These are phyloP conservation scores for Paralagenidium karlingii DNA, from an alignment of 352 stramenopile species.

Conservation along the genomic window DNA sequence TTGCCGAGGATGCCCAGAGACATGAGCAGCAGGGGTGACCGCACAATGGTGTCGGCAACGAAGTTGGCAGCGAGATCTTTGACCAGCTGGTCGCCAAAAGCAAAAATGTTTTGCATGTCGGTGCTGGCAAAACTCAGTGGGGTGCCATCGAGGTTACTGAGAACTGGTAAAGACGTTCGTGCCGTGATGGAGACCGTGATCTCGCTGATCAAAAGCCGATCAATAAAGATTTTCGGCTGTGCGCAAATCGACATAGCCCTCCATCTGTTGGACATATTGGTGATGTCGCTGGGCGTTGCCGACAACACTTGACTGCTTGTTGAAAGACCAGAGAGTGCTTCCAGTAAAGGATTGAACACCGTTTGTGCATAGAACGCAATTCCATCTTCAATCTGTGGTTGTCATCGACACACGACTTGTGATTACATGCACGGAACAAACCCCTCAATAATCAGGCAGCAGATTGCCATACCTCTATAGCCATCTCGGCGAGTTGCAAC, in stretches of 20 bases:
- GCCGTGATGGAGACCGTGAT: constrained; percentile 60
- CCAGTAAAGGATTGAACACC: constrained; percentile 6
- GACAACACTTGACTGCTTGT: too few relatives aligned
- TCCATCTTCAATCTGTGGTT: constrained; percentile 18
- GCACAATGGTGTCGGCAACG: constrained; percentile 65
- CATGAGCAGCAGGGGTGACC: constrained; percentile 66
- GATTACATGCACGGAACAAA: background rate
- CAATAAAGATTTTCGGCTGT: constrained; percentile 50
- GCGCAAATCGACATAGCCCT: too few relatives aligned
- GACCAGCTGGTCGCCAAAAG: constrained; percentile 55
- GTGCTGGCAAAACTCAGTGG: constrained; percentile 41
- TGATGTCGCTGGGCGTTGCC: too few relatives aligned
- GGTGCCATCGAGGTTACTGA: constrained; percentile 76
- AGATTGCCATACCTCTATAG: constrained; percentile 38
- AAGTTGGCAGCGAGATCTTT: constrained; percentile 79
- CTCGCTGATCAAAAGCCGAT: constrained; percentile 34
- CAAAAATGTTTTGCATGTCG: constrained; percentile 55
- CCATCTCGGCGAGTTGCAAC: constrained; percentile 28
- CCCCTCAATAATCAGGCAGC: background rate
- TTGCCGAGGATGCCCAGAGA: constrained; percentile 80
- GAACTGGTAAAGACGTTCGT: constrained; percentile 55
- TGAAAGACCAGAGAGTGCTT: constrained; percentile 3
- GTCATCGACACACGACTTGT: too few relatives aligned
- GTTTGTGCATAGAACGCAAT: constrained; percentile 6
- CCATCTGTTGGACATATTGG: too few relatives aligned